Evolutionary conservation across 192 early-diverging fungal genomes (phyloP).

Genomic region (Physocladia obscura): DNA sequence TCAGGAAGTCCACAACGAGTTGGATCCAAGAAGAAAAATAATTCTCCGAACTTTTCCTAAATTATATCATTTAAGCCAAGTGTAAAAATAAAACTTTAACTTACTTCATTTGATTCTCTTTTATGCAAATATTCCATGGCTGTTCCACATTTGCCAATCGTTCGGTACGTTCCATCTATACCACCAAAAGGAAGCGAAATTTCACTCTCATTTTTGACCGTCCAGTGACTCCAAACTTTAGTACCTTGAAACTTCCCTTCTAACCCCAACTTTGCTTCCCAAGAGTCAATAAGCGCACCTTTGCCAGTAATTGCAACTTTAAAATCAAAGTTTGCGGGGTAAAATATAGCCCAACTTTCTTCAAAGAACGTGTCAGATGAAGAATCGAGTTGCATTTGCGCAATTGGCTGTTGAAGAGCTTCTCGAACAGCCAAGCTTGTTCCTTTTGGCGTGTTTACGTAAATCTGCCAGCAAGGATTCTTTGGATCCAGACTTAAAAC

Average conservation of each 20-base stretch:
- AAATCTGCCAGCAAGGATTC: conserved; percentile 32
- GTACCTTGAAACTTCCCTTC: conserved; percentile 29
- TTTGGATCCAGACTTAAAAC: conserved; percentile 35
- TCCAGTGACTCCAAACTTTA: conserved; percentile 37
- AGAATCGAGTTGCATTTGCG: conserved; percentile 23
- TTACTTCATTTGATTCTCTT: not conserved
- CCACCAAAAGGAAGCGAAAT: conserved; percentile 24
- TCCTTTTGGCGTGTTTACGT: conserved; percentile 24
- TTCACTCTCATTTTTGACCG: conserved; percentile 11
- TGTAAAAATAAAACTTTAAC: not conserved
- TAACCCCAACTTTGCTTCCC: conserved; percentile 42
- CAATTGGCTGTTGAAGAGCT: conserved; percentile 37
- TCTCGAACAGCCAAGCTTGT: conserved; percentile 14
- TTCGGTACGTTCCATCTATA: conserved; percentile 34
- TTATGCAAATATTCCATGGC: conserved; percentile 43
- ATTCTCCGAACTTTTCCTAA: not conserved
- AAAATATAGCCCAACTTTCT: conserved; percentile 31
- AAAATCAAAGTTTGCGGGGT: conserved; percentile 34
- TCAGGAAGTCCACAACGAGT: conserved; percentile 22
- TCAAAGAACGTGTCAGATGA: not conserved
- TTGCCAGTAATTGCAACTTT: conserved; percentile 30
- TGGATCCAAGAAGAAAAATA: conserved; percentile 48
- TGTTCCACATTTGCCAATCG: conserved; percentile 47
- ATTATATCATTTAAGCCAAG: not conserved
- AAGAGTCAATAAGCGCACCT: conserved; percentile 40